Evolutionary conservation across 2,329 filamentous ascomycete species (phyloP).

Genomic region (Pseudocercospora cruenta): DNA sequence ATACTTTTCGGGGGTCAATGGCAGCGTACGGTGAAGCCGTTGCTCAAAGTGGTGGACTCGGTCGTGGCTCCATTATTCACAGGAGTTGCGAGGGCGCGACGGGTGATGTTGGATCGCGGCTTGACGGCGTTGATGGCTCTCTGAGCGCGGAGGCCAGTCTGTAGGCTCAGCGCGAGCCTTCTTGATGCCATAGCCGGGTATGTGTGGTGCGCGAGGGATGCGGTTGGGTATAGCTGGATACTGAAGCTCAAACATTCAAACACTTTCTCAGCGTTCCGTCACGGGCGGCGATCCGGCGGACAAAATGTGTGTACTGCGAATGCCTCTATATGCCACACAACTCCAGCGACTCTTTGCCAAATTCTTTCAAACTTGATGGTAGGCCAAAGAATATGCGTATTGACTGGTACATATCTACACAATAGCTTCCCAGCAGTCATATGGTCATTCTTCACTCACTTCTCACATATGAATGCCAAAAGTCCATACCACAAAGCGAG

Average conservation of each 20-base stretch:
- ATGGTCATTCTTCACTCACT: background rate
- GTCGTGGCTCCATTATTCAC: conserved; percentile 76
- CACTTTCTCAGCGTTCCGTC: background rate
- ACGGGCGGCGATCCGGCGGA: background rate
- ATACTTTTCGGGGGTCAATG: conserved; percentile 21
- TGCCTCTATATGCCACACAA: background rate
- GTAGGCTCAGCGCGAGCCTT: conserved; percentile 93
- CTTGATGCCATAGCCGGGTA: conserved; percentile 79
- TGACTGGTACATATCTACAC: background rate
- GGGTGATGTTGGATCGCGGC: conserved; percentile 57
- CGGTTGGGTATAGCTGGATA: conserved; percentile 37
- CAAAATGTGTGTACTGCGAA: background rate
- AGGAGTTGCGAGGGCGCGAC: conserved; percentile 83
- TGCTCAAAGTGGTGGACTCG: conserved; percentile 93
- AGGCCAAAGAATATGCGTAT: background rate
- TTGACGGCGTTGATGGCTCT: conserved; percentile 76
- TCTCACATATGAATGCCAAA: background rate
- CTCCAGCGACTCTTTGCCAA: background rate
- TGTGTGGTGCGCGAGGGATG: conserved; percentile 41
- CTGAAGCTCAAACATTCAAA: background rate
- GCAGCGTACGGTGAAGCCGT: conserved; percentile 84
- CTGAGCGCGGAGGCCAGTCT: conserved; percentile 86
- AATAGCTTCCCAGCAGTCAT: background rate
- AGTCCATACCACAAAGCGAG: background rate
- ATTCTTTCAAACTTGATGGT: background rate